These are phyloP conservation scores for Pythium monospermum DNA, from an alignment of 352 stramenopile genomes.

Conservation along the genomic window DNA sequence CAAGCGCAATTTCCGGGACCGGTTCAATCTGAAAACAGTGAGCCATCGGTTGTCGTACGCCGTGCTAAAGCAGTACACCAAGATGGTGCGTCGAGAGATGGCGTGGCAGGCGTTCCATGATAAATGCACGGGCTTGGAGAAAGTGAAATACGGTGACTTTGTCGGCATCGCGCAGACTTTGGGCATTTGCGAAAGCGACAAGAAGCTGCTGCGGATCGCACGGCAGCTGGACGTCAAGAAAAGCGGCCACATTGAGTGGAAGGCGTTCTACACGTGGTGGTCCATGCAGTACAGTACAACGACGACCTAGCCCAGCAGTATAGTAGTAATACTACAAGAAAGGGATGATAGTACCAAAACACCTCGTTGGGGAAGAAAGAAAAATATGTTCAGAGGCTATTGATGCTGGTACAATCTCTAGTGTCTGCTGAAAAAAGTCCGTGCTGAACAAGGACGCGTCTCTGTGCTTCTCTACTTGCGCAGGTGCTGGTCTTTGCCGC, in stretches of 20 bases:
- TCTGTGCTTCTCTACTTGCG: too few relatives aligned
- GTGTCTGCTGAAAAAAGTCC: background rate
- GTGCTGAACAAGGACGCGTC: too few relatives aligned
- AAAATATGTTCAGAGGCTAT: background rate
- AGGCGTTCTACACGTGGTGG: conserved; percentile 66
- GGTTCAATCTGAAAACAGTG: conserved; percentile 53
- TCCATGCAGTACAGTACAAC: conserved; percentile 27
- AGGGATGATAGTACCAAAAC: background rate
- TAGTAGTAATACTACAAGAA: background rate
- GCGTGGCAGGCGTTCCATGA: conserved; percentile 56
- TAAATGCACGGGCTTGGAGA: conserved; percentile 5
- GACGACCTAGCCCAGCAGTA: background rate
- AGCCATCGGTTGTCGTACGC: conserved; percentile 61
- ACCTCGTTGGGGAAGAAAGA: background rate
- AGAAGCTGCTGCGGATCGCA: conserved; percentile 40
- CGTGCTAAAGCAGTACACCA: conserved; percentile 60
- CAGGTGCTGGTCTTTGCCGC: background rate
- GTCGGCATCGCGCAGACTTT: conserved; percentile 35
- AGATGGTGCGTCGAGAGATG: conserved; percentile 48
- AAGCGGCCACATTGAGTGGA: conserved; percentile 51
- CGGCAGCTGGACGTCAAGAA: conserved; percentile 45
- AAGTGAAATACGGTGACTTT: conserved; percentile 45
- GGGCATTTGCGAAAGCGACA: conserved; percentile 31
- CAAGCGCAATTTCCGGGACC: conserved; percentile 44
- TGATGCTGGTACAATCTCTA: too few relatives aligned